Evolutionary conservation across 345 rosid genomes (phyloP).

Genomic region (Boechera stricta): DNA sequence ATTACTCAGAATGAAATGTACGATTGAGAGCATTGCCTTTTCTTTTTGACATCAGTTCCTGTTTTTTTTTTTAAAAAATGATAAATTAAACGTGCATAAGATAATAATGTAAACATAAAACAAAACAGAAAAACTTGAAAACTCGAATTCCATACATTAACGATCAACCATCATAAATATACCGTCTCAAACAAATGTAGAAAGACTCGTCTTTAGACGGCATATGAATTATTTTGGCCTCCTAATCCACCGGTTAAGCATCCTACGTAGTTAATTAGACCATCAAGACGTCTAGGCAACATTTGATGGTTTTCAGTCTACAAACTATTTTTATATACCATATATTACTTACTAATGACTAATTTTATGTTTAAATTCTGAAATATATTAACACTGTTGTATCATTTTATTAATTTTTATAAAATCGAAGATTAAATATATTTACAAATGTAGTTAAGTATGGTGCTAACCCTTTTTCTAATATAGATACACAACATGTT

Average conservation of each 20-base stretch:
- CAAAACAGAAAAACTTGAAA: not conserved
- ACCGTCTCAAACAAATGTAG: no score
- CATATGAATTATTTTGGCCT: not conserved
- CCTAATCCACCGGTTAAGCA: not conserved
- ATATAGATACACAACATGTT: not conserved
- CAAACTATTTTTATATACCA: not conserved
- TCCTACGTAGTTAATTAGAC: not conserved
- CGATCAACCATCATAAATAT: not conserved
- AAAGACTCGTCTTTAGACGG: not conserved
- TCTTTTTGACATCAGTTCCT: no score
- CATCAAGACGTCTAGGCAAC: not conserved
- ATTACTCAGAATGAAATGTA: conserved; percentile 2
- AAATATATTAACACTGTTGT: not conserved
- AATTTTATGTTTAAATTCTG: not conserved
- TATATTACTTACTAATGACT: not conserved
- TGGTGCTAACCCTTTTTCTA: not conserved
- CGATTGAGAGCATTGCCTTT: no score
- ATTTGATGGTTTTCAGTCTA: not conserved
- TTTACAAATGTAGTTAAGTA: not conserved
- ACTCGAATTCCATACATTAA: not conserved
- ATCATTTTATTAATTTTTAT: not conserved
- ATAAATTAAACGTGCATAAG: no score
- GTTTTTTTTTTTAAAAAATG: no score
- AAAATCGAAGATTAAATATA: not conserved
- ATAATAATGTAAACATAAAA: not conserved